Percentiles rank a stretch among this genome's conserved stretches.
phyloP scores from a whole-genome alignment of 225 moss, liverwort and hornwort genomes.

The Bryum argenteum region DNA sequence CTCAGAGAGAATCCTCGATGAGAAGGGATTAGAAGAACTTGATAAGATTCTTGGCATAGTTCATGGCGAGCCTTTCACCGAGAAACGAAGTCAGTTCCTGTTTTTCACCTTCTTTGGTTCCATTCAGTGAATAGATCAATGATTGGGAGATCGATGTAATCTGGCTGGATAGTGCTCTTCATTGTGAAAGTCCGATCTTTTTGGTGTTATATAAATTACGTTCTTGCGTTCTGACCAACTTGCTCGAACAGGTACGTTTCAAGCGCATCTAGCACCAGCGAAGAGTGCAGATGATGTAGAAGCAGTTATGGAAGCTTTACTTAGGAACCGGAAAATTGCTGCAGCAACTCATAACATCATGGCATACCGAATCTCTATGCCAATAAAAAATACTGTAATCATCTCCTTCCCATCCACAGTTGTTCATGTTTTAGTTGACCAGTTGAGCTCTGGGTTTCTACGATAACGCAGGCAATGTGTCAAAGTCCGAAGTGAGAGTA shows the following conservation, averaged over 20 bases:
- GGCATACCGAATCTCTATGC: conserved; percentile 71
- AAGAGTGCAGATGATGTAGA: conserved; percentile 64
- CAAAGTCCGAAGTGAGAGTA: conserved; percentile 21
- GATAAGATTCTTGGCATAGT: conserved; percentile 56
- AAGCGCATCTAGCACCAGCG: conserved; percentile 76
- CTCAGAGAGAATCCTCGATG: conserved; percentile 42
- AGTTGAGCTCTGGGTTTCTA: neutral
- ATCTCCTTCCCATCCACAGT: neutral
- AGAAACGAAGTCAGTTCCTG: conserved; percentile 51
- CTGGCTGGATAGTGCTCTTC: neutral
- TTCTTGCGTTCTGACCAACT: conserved; percentile 1
- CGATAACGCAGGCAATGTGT: too few relatives aligned
- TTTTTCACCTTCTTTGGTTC: neutral
- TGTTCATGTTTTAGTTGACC: neutral
- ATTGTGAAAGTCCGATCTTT: neutral
- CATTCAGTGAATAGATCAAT: neutral
- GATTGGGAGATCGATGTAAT: neutral
- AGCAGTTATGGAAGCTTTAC: conserved; percentile 72
- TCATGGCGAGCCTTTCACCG: conserved; percentile 62
- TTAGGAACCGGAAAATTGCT: conserved; percentile 78
- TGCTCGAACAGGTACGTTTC: conserved; percentile 52
- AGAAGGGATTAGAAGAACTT: conserved; percentile 53
- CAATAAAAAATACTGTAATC: conserved; percentile 48
- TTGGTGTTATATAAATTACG: too few relatives aligned
- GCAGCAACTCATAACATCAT: conserved; percentile 92